Base-by-base conservation (phyloP, 768 basidiomycete species). In the Inosperma sp. region DNA sequence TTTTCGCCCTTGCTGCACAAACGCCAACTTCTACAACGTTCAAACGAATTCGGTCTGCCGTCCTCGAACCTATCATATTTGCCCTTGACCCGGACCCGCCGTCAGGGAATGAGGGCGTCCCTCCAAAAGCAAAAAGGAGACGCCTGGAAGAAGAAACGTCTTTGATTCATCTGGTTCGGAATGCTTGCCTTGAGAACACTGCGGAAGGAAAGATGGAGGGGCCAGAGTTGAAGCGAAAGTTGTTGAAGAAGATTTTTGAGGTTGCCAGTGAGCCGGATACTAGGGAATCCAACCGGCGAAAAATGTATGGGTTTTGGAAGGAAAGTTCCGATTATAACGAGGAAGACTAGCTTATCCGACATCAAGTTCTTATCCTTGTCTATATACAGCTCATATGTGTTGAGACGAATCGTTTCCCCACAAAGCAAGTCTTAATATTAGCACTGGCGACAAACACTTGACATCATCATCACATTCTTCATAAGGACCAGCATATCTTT, bases 291-390 rank as follows among this genome's bases (percentile, higher is more conserved):
- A 93, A 86, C 65, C 77, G 93, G 58, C 73, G 88, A 66, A 90
- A 81, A 72, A 76, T 97, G 69, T 95, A 93, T 63, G 76, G 76
- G 5, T 66, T 93, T 22, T 95, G 89, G 81, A 86, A 84, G 66
- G 79, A 78, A 27, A 72, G 70, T 40, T 75, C 72, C 29, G 79
- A 79, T 19, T 80, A 77, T 16, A 64, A 66, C 46, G 63, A 61
- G 23, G 62, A 65, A 29, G 54, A 60, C 37, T 61, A 45, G 40
- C 29, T 7, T n/a, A n/a, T n/a, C n/a, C n/a, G n/a, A n/a, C n/a
- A n/a, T n/a, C n/a, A n/a, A n/a, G n/a, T n/a, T n/a, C n/a, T n/a
- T n/a, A n/a, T n/a, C n/a, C n/a, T n/a, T n/a, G n/a, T n/a, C n/a
- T n/a, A n/a, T n/a, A n/a, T n/a, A n/a, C n/a, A n/a, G n/a, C n/a